Percentiles rank a stretch among this genome's conserved stretches.
Evolutionary conservation across 192 early-diverging fungal genomes (phyloP).

Genomic region (Haplosporangium gracile): DNA sequence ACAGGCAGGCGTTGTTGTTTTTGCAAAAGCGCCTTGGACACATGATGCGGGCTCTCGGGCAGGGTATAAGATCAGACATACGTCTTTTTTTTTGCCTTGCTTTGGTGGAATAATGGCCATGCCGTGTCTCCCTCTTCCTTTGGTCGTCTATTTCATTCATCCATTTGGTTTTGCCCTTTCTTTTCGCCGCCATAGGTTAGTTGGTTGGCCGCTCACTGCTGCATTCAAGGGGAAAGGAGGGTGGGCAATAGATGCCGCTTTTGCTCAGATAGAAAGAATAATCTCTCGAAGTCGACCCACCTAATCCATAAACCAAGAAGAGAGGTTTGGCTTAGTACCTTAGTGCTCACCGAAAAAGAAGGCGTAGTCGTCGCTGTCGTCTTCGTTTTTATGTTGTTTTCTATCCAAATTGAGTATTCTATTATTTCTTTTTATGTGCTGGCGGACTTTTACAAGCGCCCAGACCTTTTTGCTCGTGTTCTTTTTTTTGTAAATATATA

Average conservation of each 20-base stretch:
- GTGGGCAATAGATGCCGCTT: background rate
- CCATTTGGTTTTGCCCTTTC: background rate
- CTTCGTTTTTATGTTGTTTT: background rate
- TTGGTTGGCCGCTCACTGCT: background rate
- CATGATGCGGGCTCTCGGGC: background rate
- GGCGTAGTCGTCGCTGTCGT: background rate
- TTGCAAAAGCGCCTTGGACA: background rate
- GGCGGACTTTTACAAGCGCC: slow-evolving; percentile 2
- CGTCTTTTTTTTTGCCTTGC: background rate
- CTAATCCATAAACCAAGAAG: background rate
- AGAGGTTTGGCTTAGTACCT: background rate
- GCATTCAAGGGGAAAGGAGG: background rate
- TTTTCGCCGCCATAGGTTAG: too few relatives aligned
- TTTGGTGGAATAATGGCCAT: background rate
- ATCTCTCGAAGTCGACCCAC: background rate
- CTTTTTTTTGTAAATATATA: background rate
- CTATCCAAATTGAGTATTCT: background rate
- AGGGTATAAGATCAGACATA: background rate
- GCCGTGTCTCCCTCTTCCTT: background rate
- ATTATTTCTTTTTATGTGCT: background rate
- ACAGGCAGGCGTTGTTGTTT: background rate
- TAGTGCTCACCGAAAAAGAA: background rate
- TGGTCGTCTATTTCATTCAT: background rate
- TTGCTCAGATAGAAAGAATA: background rate
- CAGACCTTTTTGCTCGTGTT: slow-evolving; percentile 1